Base-by-base conservation (phyloP, 176 grass and related monocot species). In the Tillandsia leiboldiana region DNA sequence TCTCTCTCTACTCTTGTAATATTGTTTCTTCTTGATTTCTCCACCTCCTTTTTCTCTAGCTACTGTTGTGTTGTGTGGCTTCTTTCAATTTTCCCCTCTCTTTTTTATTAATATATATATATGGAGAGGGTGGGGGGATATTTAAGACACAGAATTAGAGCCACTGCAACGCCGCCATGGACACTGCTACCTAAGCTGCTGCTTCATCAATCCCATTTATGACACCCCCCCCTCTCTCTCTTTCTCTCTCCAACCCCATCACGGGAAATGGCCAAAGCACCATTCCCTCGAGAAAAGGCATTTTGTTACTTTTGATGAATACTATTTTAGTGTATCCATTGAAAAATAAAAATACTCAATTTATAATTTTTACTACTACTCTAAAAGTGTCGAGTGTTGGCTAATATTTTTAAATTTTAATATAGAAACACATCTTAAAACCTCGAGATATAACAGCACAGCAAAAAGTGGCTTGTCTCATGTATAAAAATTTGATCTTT, bases 111-210 rank as follows among this genome's bases (percentile, higher is more conserved):
- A 4, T 52, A 3, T 52, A 3, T 53, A 10, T 70, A 15, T 69
- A 4, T 65, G 12, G 33, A 42, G 33, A 6, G 33, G 33, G 33
- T 42, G 26, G 63, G 51, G 51, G 73, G 50, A 75, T 75, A 75
- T 67, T 75, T 53, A 75, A 75, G 63, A 75, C 63, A 53, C 27
- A 50, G 49, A 75, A 75, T 66, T 67, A 66, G 73, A 75, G 73
- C 50, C 73, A 56, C 73, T 75, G 73, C 73, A 75, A 66, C 73
- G 73, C 73, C 63, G 73, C 73, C 71, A 73, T 73, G 71, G 71
- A 61, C 28, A 48, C 71, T 73, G 71, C 71, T 49, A 73, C 20
- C 62, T 50, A 53, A 20, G 49, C 73, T 67, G 63, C 63, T 63
- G 53, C 49, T 53, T 47, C 50, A 62, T 75, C 73, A 75, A 66